Conservation (phyloP, 2,329 filamentous ascomycete genomes). For the Nakataea oryzae region DNA sequence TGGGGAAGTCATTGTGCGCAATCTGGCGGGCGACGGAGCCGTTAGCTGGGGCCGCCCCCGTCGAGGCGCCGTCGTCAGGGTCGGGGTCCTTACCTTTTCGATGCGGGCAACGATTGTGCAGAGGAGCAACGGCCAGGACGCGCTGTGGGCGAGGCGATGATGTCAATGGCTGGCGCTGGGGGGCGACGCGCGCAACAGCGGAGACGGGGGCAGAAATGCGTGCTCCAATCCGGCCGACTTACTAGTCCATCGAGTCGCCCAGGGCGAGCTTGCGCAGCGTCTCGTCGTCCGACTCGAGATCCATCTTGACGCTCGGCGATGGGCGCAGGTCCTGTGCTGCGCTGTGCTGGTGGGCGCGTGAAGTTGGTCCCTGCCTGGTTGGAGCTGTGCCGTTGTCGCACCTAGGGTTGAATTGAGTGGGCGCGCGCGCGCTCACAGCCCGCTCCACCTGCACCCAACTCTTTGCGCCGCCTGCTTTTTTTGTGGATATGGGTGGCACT, state of each 20-base stretch:
- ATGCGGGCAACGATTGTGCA: constrained; percentile 56
- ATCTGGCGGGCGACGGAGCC: constrained; percentile 40
- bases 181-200: not conserved
- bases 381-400: not conserved
- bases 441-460: too few species aligned
- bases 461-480: too few species aligned
- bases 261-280: constrained; percentile 36
- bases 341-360: not conserved
- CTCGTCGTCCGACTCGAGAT: constrained; percentile 42
- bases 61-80: not conserved
- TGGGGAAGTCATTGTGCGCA: constrained; percentile 63
- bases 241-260: constrained; percentile 46
- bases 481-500: too few species aligned
- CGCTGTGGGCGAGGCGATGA: constrained; percentile 30
- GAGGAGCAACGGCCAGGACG: constrained; percentile 59
- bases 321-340: not conserved
- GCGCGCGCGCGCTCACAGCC: too few species aligned
- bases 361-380: too few species aligned
- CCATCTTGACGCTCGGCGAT: constrained; percentile 27
- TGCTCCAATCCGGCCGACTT: constrained; percentile 16
- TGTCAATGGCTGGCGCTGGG: constrained; percentile 1
- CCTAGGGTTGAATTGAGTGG: not conserved
- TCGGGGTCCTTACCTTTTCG: constrained; percentile 38
- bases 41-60: not conserved
- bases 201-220: not conserved